Evolutionary conservation across 139 green algal genomes (phyloP), one percentile per base, ranked within the genome.

Genomic region (Pleodorina starrii): DNA sequence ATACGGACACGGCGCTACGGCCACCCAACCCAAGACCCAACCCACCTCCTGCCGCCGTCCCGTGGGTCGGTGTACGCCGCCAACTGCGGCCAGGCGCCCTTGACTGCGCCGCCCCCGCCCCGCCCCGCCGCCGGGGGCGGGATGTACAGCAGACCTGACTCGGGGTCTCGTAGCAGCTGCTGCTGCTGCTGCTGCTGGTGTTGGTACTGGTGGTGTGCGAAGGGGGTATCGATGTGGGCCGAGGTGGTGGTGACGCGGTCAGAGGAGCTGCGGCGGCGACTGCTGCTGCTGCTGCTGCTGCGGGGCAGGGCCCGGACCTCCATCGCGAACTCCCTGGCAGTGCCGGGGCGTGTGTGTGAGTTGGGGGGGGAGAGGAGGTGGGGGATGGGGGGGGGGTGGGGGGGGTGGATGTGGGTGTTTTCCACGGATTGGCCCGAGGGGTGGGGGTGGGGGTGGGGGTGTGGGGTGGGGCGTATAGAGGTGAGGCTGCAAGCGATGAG

Each of bases 101-200:
- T 90, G 73, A 79, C 35, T 3, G 21, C 40, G 14, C 27, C 6
- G 51, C 74, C 73, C n/a, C n/a, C n/a, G n/a, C n/a, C n/a, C n/a
- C n/a, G n/a, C n/a, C n/a, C n/a, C n/a, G n/a, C n/a, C n/a, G n/a
- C n/a, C n/a, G n/a, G n/a, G 2, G 85, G 73, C 19, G 73, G 12
- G 11, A 21, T 50, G 59, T 90, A 90, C 42, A 90, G 2, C 42
- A 90, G 85, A 0, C 85, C 85, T 2, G 66, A 84, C 36, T 90
- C 85, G 1, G 73, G 43, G 40, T 90, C 85, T 6, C 57, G 42
- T 29, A 90, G 54, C 40, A 46, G 51, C 36, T 27, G 46, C 84
- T n/a, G n/a, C n/a, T n/a, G n/a, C n/a, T n/a, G n/a, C n/a, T n/a
- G n/a, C n/a, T n/a, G n/a, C n/a, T n/a, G n/a, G n/a, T n/a, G n/a